Evolutionary conservation across 441 rosid genomes (phyloP), one percentile per base, ranked within the genome.

Genomic region (Theobroma grandiflorum): DNA sequence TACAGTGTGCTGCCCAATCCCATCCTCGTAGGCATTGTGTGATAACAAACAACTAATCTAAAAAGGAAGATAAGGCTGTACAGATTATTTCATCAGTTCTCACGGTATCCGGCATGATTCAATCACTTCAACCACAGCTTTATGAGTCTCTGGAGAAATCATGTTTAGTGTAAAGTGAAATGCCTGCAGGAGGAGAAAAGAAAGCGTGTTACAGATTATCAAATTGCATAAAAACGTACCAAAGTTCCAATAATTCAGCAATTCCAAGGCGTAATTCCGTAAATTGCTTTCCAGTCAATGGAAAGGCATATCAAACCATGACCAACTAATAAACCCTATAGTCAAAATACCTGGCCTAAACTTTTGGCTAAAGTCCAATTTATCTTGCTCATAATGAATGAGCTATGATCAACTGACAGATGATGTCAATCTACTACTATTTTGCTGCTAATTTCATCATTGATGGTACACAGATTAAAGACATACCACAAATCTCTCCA

Each of bases 401-500:
- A 55, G 67, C 22, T 40, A 22, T 47, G n/a, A 37, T 37, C 64
- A 55, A 53, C 33, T 55, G 49, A 18, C 2, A 55, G 15, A 59
- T 42, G 35, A 43, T 59, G 47, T 64, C 67, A 61, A 75, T 53
- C 40, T 47, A 66, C 43, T 8, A 47, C 52, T 42, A 72, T 74
- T 9, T n/a, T 33, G 66, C 65, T 3, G 64, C 69, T 72, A 72
- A 50, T 62, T 52, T 70, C 20, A 75, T 65, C 35, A 53, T 61
- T 6, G 70, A 62, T 38, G 78, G 77, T 58, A 77, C 63, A 42
- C n/a, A n/a, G 47, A 61, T 73, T 61, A 84, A 76, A 77, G 61
- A 78, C 94, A 81, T 95, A 97, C 99, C 98, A 97, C 95, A 88
- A 97, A 97, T 94, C 98, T 97, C 84, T 97, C 98, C 91, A 97